Evolutionary conservation across 106 monocot genomes (phyloP), one percentile per base, ranked within the genome.

Genomic region (Narthecium ossifragum): DNA sequence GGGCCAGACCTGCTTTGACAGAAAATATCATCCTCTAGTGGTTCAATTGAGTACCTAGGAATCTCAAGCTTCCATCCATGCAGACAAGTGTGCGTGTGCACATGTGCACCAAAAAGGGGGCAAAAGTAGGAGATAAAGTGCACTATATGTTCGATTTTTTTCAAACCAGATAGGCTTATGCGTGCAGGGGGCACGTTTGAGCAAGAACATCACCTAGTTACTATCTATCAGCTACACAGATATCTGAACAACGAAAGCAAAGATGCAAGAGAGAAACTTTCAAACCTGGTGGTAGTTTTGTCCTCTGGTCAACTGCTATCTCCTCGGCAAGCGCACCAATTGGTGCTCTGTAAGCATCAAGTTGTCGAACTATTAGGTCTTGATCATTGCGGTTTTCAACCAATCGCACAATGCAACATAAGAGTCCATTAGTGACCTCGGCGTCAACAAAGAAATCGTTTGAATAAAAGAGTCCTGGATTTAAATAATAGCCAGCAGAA

Each of bases 401-500:
- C 74, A 80, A 70, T n/a, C 66, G 74, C 8, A 69, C 21, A 6
- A 78, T 72, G 43, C 83, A 83, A 46, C 28, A 36, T 3, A 73
- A 8, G 0, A 83, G 67, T 26, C 92, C 92, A 72, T 75, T 86
- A 5, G 72, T 73, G 43, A 92, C 83, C 72, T 92, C 86, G 28
- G 71, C 68, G 70, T 92, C 91, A 12, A 70, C 51, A 57, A 59
- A 66, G 56, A 80, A 80, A 50, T 80, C 72, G 48, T 28, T 63
- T 0, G 79, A 74, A 56, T 78, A 86, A 62, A 80, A 92, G 46
- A 86, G 54, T 58, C 51, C 57, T 43, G 92, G 92, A 55, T 92
- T 92, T 27, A 92, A 63, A 69, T 71, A 80, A 55, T 82, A 86
- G 26, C 74, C 83, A 46, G 86, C 79, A 55, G 80, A 73, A 78